phyloP scores from a whole-genome alignment of 1,284 basidiomycete species.

The Cryptococcus sp. region DNA sequence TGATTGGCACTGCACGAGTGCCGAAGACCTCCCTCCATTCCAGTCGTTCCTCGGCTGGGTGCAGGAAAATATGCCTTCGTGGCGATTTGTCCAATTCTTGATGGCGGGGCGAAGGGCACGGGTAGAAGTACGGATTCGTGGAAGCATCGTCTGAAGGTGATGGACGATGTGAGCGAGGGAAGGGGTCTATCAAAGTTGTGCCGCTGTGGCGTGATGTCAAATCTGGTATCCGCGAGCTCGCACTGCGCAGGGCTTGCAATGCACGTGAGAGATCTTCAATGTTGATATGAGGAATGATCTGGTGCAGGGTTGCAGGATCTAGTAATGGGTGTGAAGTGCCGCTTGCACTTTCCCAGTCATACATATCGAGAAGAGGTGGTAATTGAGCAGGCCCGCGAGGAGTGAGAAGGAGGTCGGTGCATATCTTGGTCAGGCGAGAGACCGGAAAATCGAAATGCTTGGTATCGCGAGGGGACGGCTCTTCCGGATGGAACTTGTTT shows the following conservation, averaged over 20 bases:
- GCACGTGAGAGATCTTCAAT: constrained; percentile 24
- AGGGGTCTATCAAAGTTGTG: constrained; percentile 18
- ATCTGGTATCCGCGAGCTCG: constrained; percentile 8
- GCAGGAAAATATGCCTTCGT: constrained; percentile 40
- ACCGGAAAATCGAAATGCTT: constrained; percentile 23
- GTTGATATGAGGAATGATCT: constrained; percentile 24
- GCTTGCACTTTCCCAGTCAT: constrained; percentile 34
- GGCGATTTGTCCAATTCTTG: constrained; percentile 16
- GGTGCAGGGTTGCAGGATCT: constrained; percentile 28
- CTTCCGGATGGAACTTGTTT: constrained; percentile 26
- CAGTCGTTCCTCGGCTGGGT: constrained; percentile 47
- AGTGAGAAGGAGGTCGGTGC: constrained; percentile 41
- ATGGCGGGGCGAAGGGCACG: constrained; percentile 48
- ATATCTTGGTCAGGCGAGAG: constrained; percentile 36
- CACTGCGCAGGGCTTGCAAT: constrained; percentile 33
- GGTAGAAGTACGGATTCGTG: constrained; percentile 44
- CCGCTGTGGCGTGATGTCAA: too few relatives aligned
- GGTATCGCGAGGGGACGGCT: constrained; percentile 11
- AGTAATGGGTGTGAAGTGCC: constrained; percentile 38
- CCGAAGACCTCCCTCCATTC: constrained; percentile 45
- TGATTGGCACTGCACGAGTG: constrained; percentile 38
- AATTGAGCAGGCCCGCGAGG: constrained; percentile 34
- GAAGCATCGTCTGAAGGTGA: constrained; percentile 44
- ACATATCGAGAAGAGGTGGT: constrained; percentile 43
- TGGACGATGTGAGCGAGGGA: constrained; percentile 30